phyloP scores from a whole-genome alignment of 371 early-diverging fungal species.

The Quaeritorhiza haematococci region DNA sequence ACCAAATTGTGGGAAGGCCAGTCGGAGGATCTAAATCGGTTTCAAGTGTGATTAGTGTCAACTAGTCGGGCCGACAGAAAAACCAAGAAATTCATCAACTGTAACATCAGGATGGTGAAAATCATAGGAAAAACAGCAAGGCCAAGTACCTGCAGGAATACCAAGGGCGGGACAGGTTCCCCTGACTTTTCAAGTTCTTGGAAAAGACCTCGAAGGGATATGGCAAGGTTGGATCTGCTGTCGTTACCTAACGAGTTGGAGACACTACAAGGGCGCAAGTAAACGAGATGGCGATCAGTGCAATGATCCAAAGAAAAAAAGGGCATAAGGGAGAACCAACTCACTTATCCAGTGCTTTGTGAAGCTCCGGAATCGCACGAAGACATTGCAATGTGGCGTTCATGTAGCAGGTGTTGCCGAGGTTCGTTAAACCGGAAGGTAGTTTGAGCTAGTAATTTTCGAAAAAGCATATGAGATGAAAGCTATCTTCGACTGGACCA shows the following conservation, averaged over 20 bases:
- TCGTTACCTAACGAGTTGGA: slow-evolving; percentile 9
- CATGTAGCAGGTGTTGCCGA: slow-evolving; percentile 99
- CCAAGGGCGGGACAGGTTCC: slow-evolving; percentile 71
- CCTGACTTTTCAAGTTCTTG: slow-evolving; percentile 62
- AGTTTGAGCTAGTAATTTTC: slow-evolving; percentile 61
- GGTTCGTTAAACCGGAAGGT: slow-evolving; percentile 84
- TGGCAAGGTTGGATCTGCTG: slow-evolving; percentile 49
- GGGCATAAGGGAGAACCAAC: not conserved
- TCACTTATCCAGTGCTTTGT: slow-evolving; percentile 52
- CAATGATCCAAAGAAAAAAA: not conserved
- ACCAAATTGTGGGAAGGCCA: slow-evolving; percentile 81
- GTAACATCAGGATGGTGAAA: not conserved
- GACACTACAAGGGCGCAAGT: not conserved
- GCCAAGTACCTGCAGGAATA: slow-evolving; percentile 59
- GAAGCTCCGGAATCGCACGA: slow-evolving; percentile 81
- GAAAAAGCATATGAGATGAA: too few relatives aligned
- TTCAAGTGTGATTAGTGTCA: too few relatives aligned
- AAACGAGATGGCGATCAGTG: not conserved
- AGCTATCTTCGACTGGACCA: too few relatives aligned
- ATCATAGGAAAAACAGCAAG: too few relatives aligned
- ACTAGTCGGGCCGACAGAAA: not conserved
- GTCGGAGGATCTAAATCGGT: slow-evolving; percentile 71
- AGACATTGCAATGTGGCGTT: slow-evolving; percentile 96
- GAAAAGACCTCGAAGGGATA: slow-evolving; percentile 70
- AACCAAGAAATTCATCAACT: not conserved